These are phyloP conservation scores for Penicillium daleae DNA, from an alignment of 495 filamentous ascomycete genomes.

Conservation along the genomic window DNA sequence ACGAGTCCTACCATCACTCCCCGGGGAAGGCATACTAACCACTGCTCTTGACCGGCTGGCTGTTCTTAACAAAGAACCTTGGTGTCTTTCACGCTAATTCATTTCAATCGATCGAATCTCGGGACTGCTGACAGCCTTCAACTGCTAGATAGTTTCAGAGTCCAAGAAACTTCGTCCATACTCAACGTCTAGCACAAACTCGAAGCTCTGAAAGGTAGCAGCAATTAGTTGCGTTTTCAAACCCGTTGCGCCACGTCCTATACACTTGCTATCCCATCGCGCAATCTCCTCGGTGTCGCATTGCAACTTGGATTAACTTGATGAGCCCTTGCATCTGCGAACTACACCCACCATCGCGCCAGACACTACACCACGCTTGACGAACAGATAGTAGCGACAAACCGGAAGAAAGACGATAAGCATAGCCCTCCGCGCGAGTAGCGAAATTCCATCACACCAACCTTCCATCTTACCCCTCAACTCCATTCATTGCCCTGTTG, in stretches of 20 bases:
- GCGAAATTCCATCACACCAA: conserved; percentile 15
- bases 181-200: conserved; percentile 12
- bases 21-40: neutral
- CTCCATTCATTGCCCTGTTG: conserved; percentile 13
- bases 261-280: conserved; percentile 9
- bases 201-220: conserved; percentile 24
- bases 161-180: conserved; percentile 21
- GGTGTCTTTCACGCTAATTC: neutral
- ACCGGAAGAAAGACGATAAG: conserved; percentile 9
- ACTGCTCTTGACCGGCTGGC: neutral
- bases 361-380: conserved; percentile 2
- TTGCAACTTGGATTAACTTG: neutral
- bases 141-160: conserved; percentile 21
- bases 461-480: conserved; percentile 8
- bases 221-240: conserved; percentile 17
- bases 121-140: neutral
- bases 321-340: conserved; percentile 19
- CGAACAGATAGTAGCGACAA: conserved; percentile 3
- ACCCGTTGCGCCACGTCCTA: conserved; percentile 20
- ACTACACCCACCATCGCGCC: conserved; percentile 16
- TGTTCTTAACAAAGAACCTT: neutral
- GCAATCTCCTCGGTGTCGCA: conserved; percentile 3
- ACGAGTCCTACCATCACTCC: neutral
- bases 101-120: conserved; percentile 2
- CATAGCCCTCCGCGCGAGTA: conserved; percentile 12